A percentile compares a stretch with the other conserved stretches of the same genome.
Conservation (phyloP, 192 early-diverging fungal genomes). For the Linnemannia schmuckeri region DNA sequence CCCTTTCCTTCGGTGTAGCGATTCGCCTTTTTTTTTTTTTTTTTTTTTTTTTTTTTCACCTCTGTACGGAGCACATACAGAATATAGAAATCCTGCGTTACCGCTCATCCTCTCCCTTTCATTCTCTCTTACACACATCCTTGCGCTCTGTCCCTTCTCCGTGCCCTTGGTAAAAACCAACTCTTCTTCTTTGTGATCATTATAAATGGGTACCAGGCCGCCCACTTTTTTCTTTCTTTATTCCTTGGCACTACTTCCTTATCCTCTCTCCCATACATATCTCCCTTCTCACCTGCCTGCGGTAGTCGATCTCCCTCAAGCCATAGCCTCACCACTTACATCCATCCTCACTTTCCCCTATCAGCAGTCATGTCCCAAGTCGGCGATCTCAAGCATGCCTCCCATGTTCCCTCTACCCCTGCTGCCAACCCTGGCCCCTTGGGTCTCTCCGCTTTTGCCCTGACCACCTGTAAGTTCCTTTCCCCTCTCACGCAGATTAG, state of each 20-base stretch:
- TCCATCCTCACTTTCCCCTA: background rate
- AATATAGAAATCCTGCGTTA: background rate
- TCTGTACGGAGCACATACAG: background rate
- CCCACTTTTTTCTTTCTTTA: background rate
- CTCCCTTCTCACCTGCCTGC: conserved; percentile 4
- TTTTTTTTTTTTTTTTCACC: background rate
- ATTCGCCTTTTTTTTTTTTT: background rate
- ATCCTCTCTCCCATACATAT: conserved; percentile 3
- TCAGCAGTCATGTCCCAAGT: conserved; percentile 10
- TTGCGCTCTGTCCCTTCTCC: background rate
- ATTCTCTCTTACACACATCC: background rate
- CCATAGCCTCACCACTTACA: background rate
- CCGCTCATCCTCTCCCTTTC: background rate
- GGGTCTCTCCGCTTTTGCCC: conserved; percentile 71
- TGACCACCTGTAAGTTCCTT: conserved; percentile 65
- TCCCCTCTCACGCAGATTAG: conserved; percentile 20
- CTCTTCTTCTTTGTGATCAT: background rate
- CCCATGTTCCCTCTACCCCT: conserved; percentile 44
- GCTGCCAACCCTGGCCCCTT: conserved; percentile 72
- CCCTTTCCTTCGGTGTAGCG: background rate
- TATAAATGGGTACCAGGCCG: background rate
- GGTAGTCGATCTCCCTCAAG: background rate
- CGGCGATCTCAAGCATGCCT: conserved; percentile 19
- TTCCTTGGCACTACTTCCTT: background rate
- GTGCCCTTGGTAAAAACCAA: background rate